These are phyloP conservation scores for Saccharomycopsis selenospora DNA, from an alignment of 805 yeast genomes.

Conservation along the genomic window DNA sequence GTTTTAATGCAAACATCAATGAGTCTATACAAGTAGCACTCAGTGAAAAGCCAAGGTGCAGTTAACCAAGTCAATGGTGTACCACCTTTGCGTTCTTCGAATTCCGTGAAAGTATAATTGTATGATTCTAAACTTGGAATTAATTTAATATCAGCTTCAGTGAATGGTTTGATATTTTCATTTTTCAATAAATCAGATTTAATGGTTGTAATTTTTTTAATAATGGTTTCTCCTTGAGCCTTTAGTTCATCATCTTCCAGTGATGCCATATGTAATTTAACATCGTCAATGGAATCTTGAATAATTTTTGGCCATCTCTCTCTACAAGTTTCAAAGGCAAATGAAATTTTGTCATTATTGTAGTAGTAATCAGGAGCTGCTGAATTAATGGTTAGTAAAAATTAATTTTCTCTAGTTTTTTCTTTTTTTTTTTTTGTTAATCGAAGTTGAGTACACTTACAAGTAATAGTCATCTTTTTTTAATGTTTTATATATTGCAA, in stretches of 20 bases:
- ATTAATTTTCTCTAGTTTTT: too few relatives aligned
- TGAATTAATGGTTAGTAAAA: too few relatives aligned
- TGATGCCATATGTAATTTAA: slow-evolving; percentile 32
- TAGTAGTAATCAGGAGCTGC: slow-evolving; percentile 44
- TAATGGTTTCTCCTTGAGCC: slow-evolving; percentile 43
- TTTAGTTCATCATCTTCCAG: slow-evolving; percentile 25
- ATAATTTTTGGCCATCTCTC: slow-evolving; percentile 85
- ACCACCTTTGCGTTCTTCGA: slow-evolving; percentile 17
- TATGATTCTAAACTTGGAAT: slow-evolving; percentile 46
- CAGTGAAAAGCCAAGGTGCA: slow-evolving; percentile 88
- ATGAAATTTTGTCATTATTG: slow-evolving; percentile 67
- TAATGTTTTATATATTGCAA: too few relatives aligned
- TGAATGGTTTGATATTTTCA: slow-evolving; percentile 33
- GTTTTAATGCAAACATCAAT: slow-evolving; percentile 41
- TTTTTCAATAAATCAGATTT: slow-evolving; percentile 39
- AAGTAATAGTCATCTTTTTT: too few relatives aligned
- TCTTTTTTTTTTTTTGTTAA: too few relatives aligned
- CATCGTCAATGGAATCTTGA: slow-evolving; percentile 59
- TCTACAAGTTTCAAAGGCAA: slow-evolving; percentile 73
- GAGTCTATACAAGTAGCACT: slow-evolving; percentile 74
- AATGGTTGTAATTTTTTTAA: slow-evolving; percentile 35
- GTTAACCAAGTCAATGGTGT: slow-evolving; percentile 62
- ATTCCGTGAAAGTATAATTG: slow-evolving; percentile 44
- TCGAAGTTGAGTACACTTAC: too few relatives aligned
- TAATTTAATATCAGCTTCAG: slow-evolving; percentile 30